Conservation (phyloP, 2,329 filamentous ascomycete species). For the Aureobasidium melanogenum region DNA sequence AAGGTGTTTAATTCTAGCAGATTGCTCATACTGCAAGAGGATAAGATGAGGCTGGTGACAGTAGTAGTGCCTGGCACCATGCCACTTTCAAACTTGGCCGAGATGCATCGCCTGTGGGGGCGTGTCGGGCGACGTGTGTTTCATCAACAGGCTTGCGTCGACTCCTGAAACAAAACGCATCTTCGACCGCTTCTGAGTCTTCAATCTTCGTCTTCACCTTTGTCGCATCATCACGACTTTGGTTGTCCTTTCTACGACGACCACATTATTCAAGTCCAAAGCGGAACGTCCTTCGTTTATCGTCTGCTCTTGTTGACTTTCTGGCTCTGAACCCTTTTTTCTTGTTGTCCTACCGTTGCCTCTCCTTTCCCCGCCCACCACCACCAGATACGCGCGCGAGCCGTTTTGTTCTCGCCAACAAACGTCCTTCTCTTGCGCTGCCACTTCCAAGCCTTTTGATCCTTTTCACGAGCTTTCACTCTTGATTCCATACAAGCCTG, state of each 20-base stretch:
- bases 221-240: conserved; percentile 6
- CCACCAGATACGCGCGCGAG: conserved; percentile 5
- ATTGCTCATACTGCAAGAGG: not conserved
- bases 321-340: conserved; percentile 4
- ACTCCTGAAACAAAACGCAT: conserved; percentile 9
- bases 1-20: not conserved
- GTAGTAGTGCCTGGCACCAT: not conserved
- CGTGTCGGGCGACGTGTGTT: not conserved
- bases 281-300: conserved; percentile 3
- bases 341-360: conserved; percentile 11
- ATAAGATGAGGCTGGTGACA: not conserved
- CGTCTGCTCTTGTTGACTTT: not conserved
- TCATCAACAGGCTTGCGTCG: not conserved
- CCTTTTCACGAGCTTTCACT: not conserved
- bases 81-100: not conserved
- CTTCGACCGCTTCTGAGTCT: not conserved
- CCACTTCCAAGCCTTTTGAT: not conserved
- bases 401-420: conserved; percentile 6
- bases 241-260: not conserved
- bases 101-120: not conserved
- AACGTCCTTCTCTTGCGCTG: conserved; percentile 4
- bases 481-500: not conserved
- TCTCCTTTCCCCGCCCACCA: conserved; percentile 13
- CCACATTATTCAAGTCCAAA: not conserved
- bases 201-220: not conserved